phyloP scores from a whole-genome alignment of 1,139 yeast genomes.

The Blastobotrys arbuscula region DNA sequence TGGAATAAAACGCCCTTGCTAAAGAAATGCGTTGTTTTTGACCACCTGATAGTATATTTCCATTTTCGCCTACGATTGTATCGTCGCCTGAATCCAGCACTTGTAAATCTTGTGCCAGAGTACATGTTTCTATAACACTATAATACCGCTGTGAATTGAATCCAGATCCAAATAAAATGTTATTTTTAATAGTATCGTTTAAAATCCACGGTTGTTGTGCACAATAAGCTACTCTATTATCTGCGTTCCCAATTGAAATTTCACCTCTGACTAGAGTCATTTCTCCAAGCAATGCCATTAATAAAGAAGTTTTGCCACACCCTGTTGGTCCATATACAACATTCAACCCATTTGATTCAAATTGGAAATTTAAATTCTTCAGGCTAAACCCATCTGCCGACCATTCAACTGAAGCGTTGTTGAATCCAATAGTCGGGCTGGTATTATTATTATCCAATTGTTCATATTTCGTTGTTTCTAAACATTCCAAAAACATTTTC shows the following conservation, averaged over 20 bases:
- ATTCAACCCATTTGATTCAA: conserved; percentile 68
- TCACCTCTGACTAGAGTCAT: conserved; percentile 70
- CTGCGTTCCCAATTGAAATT: conserved; percentile 46
- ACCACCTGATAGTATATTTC: conserved; percentile 93
- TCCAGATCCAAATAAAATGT: conserved; percentile 63
- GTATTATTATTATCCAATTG: conserved; percentile 69
- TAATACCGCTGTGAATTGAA: conserved; percentile 66
- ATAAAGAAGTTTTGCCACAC: conserved; percentile 84
- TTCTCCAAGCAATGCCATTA: conserved; percentile 89
- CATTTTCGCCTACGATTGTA: conserved; percentile 91
- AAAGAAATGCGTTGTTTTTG: conserved; percentile 94
- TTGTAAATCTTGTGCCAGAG: conserved; percentile 68
- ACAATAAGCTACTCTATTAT: conserved; percentile 72
- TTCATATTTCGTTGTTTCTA: conserved; percentile 76
- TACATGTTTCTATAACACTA: conserved; percentile 70
- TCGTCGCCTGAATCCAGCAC: conserved; percentile 60
- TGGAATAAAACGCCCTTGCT: conserved; percentile 93
- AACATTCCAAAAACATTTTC: conserved; percentile 68
- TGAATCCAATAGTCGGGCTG: conserved; percentile 74
- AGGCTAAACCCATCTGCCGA: neutral
- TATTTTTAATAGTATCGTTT: conserved; percentile 79
- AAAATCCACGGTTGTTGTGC: conserved; percentile 94
- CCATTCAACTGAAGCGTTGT: conserved; percentile 46
- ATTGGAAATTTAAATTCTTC: conserved; percentile 62
- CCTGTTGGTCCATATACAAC: conserved; percentile 93